phyloP scores from a whole-genome alignment of 768 basidiomycete genomes.

The Suillus lakei region DNA sequence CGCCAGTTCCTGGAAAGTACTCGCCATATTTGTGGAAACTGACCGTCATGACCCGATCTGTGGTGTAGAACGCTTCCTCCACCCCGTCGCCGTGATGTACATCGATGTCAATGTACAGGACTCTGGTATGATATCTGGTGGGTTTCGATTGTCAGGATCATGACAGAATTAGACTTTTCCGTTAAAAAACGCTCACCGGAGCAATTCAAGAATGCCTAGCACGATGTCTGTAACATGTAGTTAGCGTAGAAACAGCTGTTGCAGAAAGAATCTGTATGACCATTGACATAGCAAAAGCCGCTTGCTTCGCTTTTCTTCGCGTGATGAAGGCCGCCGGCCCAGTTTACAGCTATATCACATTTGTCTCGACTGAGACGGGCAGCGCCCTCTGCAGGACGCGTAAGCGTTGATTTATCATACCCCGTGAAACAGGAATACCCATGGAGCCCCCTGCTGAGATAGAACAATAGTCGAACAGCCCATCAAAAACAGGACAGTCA shows the following conservation, averaged over 20 bases:
- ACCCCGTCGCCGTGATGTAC: constrained; percentile 99
- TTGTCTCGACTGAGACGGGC: constrained; percentile 94
- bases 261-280: constrained; percentile 41
- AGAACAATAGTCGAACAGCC: constrained; percentile 97
- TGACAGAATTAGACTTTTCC: constrained; percentile 1
- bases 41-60: constrained; percentile 97
- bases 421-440: constrained; percentile 60
- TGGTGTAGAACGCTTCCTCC: constrained; percentile 99
- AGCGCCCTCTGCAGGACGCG: constrained; percentile 79
- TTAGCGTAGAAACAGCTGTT: not conserved
- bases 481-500: constrained; percentile 98
- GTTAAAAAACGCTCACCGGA: constrained; percentile 57
- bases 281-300: constrained; percentile 99
- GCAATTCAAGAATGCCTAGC: constrained; percentile 91
- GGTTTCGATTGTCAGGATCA: not conserved
- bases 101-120: constrained; percentile 98
- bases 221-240: constrained; percentile 78
- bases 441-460: constrained; percentile 99
- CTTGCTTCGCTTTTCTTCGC: constrained; percentile 99
- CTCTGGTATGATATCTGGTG: constrained; percentile 85
- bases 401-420: constrained; percentile 3
- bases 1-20: constrained; percentile 99
- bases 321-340: constrained; percentile 98
- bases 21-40: constrained; percentile 99
- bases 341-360: constrained; percentile 98